A percentile compares a stretch with the other conserved stretches of the same genome.
Evolutionary conservation across 2,329 filamentous ascomycete species (phyloP).

Genomic region (Hyphodiscus sp.): DNA sequence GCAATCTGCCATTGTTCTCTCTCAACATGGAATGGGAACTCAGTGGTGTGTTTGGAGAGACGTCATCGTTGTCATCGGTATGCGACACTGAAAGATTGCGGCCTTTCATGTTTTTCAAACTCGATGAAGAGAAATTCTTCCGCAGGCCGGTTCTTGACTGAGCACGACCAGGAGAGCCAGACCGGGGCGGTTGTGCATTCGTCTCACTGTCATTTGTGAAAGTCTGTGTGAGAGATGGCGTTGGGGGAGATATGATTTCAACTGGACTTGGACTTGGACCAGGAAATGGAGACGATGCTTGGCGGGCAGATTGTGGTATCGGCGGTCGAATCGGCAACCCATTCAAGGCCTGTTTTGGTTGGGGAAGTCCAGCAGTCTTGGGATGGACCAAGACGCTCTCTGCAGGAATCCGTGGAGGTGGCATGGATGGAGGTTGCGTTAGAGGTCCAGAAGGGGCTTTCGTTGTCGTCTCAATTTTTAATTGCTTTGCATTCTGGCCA

Average conservation of each 20-base stretch:
- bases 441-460: slow-evolving; percentile 13
- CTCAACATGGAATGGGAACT: slow-evolving; percentile 40
- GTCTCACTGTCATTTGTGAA: slow-evolving; percentile 30
- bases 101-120: slow-evolving; percentile 63
- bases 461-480: slow-evolving; percentile 77
- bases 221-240: slow-evolving; percentile 26
- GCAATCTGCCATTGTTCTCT: slow-evolving; percentile 41
- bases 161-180: slow-evolving; percentile 46
- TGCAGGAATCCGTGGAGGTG: slow-evolving; percentile 20
- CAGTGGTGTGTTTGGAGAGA: slow-evolving; percentile 68
- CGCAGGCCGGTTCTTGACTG: slow-evolving; percentile 41
- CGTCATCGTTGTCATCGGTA: slow-evolving; percentile 53
- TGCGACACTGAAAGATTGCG: slow-evolving; percentile 66
- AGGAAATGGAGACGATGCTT: slow-evolving; percentile 24
- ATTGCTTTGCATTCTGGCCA: slow-evolving; percentile 69
- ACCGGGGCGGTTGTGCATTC: slow-evolving; percentile 34
- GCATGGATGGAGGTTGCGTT: slow-evolving; percentile 23
- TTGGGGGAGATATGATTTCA: slow-evolving; percentile 27
- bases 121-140: slow-evolving; percentile 67
- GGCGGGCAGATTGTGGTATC: slow-evolving; percentile 22
- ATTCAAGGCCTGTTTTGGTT: slow-evolving; percentile 12
- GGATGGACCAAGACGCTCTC: slow-evolving; percentile 14
- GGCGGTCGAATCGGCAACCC: slow-evolving; percentile 12
- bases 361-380: slow-evolving; percentile 24
- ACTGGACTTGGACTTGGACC: slow-evolving; percentile 19